Evolutionary conservation across 2,329 filamentous ascomycete genomes (phyloP), one percentile per base, ranked within the genome.

Genomic region (Aspergillus sp.): DNA sequence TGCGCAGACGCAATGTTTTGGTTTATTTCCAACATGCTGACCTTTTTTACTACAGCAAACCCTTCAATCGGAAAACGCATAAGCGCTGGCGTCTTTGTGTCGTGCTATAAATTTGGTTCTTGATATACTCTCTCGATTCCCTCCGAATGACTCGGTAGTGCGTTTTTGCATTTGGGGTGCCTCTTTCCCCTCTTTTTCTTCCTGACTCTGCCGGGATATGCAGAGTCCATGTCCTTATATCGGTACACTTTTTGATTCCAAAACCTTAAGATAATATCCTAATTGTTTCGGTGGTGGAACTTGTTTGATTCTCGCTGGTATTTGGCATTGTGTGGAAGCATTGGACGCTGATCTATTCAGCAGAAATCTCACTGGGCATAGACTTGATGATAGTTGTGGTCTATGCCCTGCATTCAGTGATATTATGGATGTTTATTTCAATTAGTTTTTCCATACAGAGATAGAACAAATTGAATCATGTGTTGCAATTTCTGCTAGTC

Each of bases 61-160:
- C 39, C 62, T 70, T 48, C 66, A 70, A 46, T 62, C 67, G 29
- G 67, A 70, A 54, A 69, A 66, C 57, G 60, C 66, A 64, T 70
- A 59, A 64, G 48, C 48, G 52, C 53, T 48, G 51, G 53, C 50
- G 57, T 59, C 48, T 53, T 60, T 52, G 49, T 52, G 46, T 56
- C 52, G 47, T 54, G 48, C 47, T 48, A 58, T 64, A 64, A 56
- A 62, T 52, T 50, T 50, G 52, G 46, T 49, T 53, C 55, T 56
- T 51, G 52, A 58, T 62, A 56, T 59, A 59, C 53, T 56, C 50
- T 47, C 46, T 47, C 47, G 34, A 42, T 37, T 42, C 41, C 46
- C 43, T 42, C 42, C 37, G 32, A 42, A 37, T 38, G 33, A 52
- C 44, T 53, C 39, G 35, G 42, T 26, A 31, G 40, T 40, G 37